These are phyloP conservation scores for Ogataea nitratoaversa DNA, from an alignment of 805 yeast species.

Conservation along the genomic window DNA sequence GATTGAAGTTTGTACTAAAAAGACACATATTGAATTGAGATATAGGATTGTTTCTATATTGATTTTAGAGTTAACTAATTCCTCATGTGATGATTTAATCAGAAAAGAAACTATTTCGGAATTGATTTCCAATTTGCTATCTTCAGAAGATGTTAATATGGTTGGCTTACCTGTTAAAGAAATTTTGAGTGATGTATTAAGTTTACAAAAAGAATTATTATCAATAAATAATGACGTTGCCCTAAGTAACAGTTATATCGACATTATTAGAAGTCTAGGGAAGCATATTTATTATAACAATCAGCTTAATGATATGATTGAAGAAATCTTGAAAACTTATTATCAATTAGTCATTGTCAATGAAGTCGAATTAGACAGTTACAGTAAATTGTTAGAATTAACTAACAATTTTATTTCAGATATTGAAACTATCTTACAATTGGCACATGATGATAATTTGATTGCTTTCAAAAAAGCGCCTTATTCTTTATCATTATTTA, in stretches of 20 bases:
- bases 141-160: slow-evolving; percentile 69
- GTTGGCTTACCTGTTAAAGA: slow-evolving; percentile 86
- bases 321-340: slow-evolving; percentile 53
- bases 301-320: slow-evolving; percentile 78
- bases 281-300: slow-evolving; percentile 81
- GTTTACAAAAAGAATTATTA: slow-evolving; percentile 37
- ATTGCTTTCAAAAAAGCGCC: slow-evolving; percentile 36
- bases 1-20: slow-evolving; percentile 61
- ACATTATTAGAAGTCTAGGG: slow-evolving; percentile 65
- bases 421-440: slow-evolving; percentile 23
- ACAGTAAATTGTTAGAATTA: slow-evolving; percentile 13
- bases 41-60: slow-evolving; percentile 25
- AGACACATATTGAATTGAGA: slow-evolving; percentile 50
- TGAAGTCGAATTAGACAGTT: slow-evolving; percentile 6
- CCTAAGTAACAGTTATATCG: slow-evolving; percentile 42
- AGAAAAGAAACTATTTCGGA: slow-evolving; percentile 20
- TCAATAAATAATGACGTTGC: slow-evolving; percentile 21
- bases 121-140: slow-evolving; percentile 46
- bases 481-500: slow-evolving; percentile 42
- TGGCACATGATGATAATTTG: slow-evolving; percentile 27
- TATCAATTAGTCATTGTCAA: slow-evolving; percentile 27
- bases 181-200: slow-evolving; percentile 55
- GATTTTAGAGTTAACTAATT: slow-evolving; percentile 54
- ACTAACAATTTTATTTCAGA: slow-evolving; percentile 22
- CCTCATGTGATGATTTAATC: slow-evolving; percentile 6